Conservation (phyloP, 768 basidiomycete genomes). For the Amanita jacksonii region DNA sequence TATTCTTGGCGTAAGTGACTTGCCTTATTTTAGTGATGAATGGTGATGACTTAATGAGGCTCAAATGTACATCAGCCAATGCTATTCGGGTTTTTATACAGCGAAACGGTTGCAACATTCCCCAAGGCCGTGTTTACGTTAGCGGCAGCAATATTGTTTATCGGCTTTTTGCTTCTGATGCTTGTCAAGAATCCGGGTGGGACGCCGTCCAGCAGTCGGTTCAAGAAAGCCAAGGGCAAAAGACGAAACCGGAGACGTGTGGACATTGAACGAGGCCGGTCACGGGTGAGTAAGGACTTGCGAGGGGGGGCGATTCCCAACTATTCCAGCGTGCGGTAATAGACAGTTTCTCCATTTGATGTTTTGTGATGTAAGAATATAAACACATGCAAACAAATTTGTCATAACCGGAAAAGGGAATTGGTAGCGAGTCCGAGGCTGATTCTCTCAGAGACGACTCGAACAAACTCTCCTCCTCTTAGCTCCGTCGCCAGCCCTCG, state of each 20-base stretch:
- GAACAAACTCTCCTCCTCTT: constrained; percentile 5
- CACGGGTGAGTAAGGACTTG: constrained; percentile 39
- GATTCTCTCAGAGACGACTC: not conserved
- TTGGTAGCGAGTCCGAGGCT: not conserved
- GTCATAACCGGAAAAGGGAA: constrained; percentile 1
- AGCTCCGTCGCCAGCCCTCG: not conserved
- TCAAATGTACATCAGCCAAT: constrained; percentile 39
- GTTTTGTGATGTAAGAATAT: not conserved
- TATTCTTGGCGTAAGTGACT: constrained; percentile 40
- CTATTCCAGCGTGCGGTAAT: constrained; percentile 1
- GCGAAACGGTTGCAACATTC: constrained; percentile 52
- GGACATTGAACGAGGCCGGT: constrained; percentile 34
- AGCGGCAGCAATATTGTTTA: constrained; percentile 40
- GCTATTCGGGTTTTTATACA: constrained; percentile 65
- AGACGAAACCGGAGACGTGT: constrained; percentile 11
- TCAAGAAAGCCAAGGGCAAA: constrained; percentile 14
- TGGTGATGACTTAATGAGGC: too few species aligned
- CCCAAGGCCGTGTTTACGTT: constrained; percentile 64
- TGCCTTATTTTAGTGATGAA: not conserved
- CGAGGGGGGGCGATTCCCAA: constrained; percentile 26
- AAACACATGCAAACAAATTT: constrained; percentile 7
- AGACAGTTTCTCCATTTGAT: too few species aligned
- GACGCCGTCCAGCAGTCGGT: constrained; percentile 12
- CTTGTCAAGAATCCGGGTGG: constrained; percentile 29
- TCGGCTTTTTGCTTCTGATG: constrained; percentile 26